These are phyloP conservation scores for Leccinum rimulosum DNA, from an alignment of 768 basidiomycete genomes.

Conservation along the genomic window DNA sequence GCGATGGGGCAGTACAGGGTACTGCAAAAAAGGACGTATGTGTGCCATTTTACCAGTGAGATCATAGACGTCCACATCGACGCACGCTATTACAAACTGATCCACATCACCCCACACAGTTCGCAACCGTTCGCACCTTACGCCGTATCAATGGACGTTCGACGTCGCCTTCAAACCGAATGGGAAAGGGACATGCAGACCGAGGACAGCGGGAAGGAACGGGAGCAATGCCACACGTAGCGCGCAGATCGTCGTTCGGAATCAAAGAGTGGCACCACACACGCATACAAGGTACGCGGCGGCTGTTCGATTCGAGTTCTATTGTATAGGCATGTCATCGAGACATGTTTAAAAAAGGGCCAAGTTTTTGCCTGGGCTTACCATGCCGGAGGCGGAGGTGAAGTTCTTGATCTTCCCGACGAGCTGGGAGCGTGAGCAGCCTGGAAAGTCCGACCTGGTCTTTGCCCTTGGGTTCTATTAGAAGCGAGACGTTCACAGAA, in stretches of 20 bases:
- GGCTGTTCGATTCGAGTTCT: not conserved
- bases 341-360: conserved; percentile 6
- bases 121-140: conserved; percentile 61
- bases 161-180: conserved; percentile 55
- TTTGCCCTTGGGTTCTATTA: conserved; percentile 39
- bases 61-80: conserved; percentile 74
- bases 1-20: conserved; percentile 5
- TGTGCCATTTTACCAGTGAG: conserved; percentile 93
- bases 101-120: conserved; percentile 89
- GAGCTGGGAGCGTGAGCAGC: conserved; percentile 59
- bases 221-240: conserved; percentile 6
- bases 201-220: conserved; percentile 12
- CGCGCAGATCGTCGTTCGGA: conserved; percentile 13
- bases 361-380: conserved; percentile 29
- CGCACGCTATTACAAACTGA: conserved; percentile 60
- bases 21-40: conserved; percentile 42
- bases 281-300: not conserved
- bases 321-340: conserved; percentile 10
- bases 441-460: conserved; percentile 41
- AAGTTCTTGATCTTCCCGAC: conserved; percentile 63
- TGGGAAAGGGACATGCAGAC: conserved; percentile 7
- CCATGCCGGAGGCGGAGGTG: conserved; percentile 59
- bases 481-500: conserved; percentile 31
- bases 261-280: conserved; percentile 7
- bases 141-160: conserved; percentile 43